Percentiles rank a stretch among this genome's conserved stretches.
Conservation (phyloP, 192 early-diverging fungal genomes). For the Podila epigama region DNA sequence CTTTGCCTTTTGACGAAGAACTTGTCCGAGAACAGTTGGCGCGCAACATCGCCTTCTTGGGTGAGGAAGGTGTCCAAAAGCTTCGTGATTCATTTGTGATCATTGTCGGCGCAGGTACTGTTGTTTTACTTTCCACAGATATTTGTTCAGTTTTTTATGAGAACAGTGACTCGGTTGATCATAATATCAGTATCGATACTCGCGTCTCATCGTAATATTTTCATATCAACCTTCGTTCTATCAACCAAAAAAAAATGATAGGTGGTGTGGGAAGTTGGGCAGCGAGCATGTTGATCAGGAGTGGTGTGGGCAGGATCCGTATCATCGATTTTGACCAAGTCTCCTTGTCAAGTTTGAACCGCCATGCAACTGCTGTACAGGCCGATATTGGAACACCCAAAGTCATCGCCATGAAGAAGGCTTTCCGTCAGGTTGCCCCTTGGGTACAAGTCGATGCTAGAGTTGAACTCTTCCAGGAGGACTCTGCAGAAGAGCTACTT, state of each 20-base stretch:
- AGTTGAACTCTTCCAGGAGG: conserved; percentile 78
- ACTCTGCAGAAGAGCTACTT: conserved; percentile 74
- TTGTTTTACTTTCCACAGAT: too few relatives aligned
- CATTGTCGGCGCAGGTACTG: conserved; percentile 86
- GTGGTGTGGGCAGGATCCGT: conserved; percentile 85
- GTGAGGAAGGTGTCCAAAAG: conserved; percentile 76
- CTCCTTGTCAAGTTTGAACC: conserved; percentile 90
- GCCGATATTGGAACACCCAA: conserved; percentile 92
- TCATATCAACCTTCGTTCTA: too few relatives aligned
- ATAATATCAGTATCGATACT: too few relatives aligned
- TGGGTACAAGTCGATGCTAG: conserved; percentile 79
- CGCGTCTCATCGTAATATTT: too few relatives aligned
- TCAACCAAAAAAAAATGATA: too few relatives aligned
- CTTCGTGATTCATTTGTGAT: conserved; percentile 87
- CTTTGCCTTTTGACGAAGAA: conserved; percentile 60
- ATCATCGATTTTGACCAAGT: conserved; percentile 99
- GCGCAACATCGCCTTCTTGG: conserved; percentile 89
- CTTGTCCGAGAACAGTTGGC: conserved; percentile 87
- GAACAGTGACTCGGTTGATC: too few relatives aligned
- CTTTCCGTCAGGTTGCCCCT: conserved; percentile 81
- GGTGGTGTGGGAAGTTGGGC: conserved; percentile 93
- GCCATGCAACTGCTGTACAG: conserved; percentile 93
- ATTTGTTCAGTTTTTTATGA: too few relatives aligned
- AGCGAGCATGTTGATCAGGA: conserved; percentile 89
- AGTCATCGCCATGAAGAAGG: conserved; percentile 74